These are phyloP conservation scores for Scheffersomyces parashehatae DNA, from an alignment of 1,139 yeast species.

Conservation along the genomic window DNA sequence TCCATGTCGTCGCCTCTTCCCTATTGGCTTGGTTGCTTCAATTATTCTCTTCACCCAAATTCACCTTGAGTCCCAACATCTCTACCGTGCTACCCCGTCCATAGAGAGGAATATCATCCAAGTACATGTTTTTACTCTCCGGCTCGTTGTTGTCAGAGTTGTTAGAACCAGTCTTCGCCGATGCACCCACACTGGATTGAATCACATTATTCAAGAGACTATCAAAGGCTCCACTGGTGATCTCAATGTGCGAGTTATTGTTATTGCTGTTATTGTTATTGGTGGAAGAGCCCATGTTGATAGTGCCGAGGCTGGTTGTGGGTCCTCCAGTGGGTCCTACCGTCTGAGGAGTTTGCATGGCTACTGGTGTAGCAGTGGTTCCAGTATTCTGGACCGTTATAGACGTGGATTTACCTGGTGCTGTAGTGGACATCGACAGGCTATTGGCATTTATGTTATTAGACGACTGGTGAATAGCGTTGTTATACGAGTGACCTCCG, in stretches of 20 bases:
- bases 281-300: conserved; percentile 14
- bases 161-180: conserved; percentile 8
- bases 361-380: conserved; percentile 18
- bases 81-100: conserved; percentile 45
- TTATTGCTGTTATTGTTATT: conserved; percentile 11
- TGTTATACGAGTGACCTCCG: conserved; percentile 36
- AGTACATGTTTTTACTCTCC: conserved; percentile 22
- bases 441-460: conserved; percentile 5
- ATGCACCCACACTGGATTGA: conserved; percentile 11
- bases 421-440: background rate
- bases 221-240: conserved; percentile 34
- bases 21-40: background rate
- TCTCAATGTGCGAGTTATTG: conserved; percentile 19
- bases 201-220: conserved; percentile 30
- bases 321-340: conserved; percentile 11
- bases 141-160: conserved; percentile 4
- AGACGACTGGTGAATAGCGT: conserved; percentile 8
- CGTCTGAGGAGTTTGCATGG: conserved; percentile 24
- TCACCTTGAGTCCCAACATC: conserved; percentile 31
- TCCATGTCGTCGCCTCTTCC: no score
- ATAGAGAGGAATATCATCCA: conserved; percentile 41
- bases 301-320: conserved; percentile 10
- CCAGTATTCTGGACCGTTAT: conserved; percentile 1
- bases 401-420: background rate
- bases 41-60: conserved; percentile 14